Conservation (phyloP, 495 filamentous ascomycete species). For the Aspergillus taichungensis region DNA sequence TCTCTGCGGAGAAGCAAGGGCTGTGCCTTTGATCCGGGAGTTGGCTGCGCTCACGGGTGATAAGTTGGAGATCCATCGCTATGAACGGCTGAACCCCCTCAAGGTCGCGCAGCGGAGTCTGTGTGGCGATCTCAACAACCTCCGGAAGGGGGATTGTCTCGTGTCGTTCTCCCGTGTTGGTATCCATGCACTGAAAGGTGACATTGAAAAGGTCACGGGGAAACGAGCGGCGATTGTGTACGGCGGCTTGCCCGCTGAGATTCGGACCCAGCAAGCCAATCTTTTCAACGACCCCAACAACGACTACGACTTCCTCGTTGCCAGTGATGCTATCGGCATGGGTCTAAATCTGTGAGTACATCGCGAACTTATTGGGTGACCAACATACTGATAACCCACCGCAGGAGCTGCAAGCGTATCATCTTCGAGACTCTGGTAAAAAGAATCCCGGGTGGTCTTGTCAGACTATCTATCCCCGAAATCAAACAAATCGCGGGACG, state of each 20-base stretch:
- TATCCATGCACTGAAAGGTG: conserved; percentile 70
- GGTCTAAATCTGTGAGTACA: conserved; percentile 71
- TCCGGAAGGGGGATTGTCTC: conserved; percentile 85
- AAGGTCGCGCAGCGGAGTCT: conserved; percentile 55
- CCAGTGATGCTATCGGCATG: conserved; percentile 97
- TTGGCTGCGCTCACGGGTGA: conserved; percentile 79
- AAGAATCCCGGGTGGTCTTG: conserved; percentile 41
- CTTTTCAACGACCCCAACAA: conserved; percentile 92
- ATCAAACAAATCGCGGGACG: conserved; percentile 93
- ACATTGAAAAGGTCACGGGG: conserved; percentile 68
- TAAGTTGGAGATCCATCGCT: conserved; percentile 67
- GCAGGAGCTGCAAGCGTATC: conserved; percentile 75
- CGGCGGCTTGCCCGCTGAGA: conserved; percentile 85
- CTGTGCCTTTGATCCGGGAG: conserved; percentile 68
- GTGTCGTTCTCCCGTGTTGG: conserved; percentile 74
- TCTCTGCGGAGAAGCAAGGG: conserved; percentile 83
- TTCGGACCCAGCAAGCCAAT: conserved; percentile 77
- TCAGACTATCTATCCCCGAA: conserved; percentile 57
- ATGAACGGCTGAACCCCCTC: conserved; percentile 74
- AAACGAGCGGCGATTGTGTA: conserved; percentile 86
- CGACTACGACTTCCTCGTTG: conserved; percentile 89
- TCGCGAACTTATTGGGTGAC: background rate
- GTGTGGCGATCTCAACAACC: conserved; percentile 47
- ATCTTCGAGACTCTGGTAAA: conserved; percentile 77
- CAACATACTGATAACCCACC: background rate